Percentiles rank a stretch among this genome's conserved stretches.
Conservation (phyloP, 2,329 filamentous ascomycete species). For the Neonectria ditissima region DNA sequence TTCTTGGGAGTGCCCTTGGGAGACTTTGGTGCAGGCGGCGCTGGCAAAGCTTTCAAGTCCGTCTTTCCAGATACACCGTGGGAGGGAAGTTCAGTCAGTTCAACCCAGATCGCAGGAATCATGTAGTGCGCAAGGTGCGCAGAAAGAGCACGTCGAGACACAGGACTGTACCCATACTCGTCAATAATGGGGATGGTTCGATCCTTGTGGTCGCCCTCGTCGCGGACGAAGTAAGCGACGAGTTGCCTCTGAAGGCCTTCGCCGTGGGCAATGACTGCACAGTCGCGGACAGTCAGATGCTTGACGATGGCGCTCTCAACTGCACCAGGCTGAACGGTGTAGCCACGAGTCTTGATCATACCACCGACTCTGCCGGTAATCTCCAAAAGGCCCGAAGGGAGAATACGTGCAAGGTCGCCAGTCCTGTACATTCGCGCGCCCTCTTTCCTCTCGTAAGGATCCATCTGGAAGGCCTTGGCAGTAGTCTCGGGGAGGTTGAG, state of each 20-base stretch:
- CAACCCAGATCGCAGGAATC: conserved; percentile 83
- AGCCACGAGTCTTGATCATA: conserved; percentile 86
- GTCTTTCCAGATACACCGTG: conserved; percentile 84
- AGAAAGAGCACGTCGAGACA: conserved; percentile 73
- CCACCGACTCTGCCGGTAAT: conserved; percentile 81
- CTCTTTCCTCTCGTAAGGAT: conserved; percentile 70
- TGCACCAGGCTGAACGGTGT: conserved; percentile 81
- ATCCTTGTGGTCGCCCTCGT: conserved; percentile 68
- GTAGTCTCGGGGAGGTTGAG: conserved; percentile 84
- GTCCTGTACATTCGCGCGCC: conserved; percentile 80
- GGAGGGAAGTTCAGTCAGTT: conserved; percentile 77
- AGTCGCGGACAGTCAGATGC: conserved; percentile 76
- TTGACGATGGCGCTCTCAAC: conserved; percentile 79
- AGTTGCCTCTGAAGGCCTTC: conserved; percentile 81
- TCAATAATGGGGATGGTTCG: conserved; percentile 75
- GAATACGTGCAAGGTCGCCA: conserved; percentile 75
- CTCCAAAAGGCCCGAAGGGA: conserved; percentile 76
- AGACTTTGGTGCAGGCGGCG: conserved; percentile 67
- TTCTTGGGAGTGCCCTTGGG: conserved; percentile 55
- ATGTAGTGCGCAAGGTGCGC: conserved; percentile 82
- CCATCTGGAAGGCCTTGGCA: conserved; percentile 74
- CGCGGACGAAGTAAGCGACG: conserved; percentile 80
- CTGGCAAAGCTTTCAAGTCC: conserved; percentile 77
- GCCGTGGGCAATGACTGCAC: conserved; percentile 78
- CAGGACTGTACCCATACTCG: conserved; percentile 77